These are phyloP conservation scores for Venturia asperata DNA, from an alignment of 2,329 filamentous ascomycete species.

Conservation along the genomic window DNA sequence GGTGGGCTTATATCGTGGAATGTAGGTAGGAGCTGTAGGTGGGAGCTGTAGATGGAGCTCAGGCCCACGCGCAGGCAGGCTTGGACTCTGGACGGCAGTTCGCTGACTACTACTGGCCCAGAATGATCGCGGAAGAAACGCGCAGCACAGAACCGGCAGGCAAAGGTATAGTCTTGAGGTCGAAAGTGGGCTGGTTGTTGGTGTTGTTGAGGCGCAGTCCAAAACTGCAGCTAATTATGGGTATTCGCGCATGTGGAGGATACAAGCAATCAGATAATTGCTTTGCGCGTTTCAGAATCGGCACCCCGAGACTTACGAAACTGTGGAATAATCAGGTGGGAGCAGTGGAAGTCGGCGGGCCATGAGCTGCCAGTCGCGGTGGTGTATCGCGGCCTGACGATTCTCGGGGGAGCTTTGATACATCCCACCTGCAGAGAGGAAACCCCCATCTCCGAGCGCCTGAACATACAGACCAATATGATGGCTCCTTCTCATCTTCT, in stretches of 20 bases:
- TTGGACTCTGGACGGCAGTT: background rate
- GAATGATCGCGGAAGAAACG: slow-evolving; percentile 4
- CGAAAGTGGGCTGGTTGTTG: background rate
- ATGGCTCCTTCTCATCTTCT: background rate
- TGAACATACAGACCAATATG: background rate
- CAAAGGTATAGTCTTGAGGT: slow-evolving; percentile 2
- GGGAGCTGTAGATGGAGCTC: slow-evolving; percentile 8
- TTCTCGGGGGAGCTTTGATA: too few relatives aligned
- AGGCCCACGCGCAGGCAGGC: slow-evolving; percentile 10
- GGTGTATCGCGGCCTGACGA: background rate
- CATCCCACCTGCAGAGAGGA: too few relatives aligned
- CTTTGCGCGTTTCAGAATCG: background rate
- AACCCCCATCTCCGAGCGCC: slow-evolving; percentile 4
- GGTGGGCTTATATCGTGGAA: slow-evolving; percentile 10
- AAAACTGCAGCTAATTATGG: slow-evolving; percentile 5
- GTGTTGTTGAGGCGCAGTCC: background rate
- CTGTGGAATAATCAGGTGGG: background rate
- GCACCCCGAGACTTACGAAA: background rate
- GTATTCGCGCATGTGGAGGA: background rate
- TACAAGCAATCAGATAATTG: background rate
- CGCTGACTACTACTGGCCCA: slow-evolving; percentile 2
- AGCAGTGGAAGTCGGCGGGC: background rate
- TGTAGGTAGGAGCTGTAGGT: slow-evolving; percentile 7
- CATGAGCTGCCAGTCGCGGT: background rate
- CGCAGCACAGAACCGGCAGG: slow-evolving; percentile 2